Percentiles rank a stretch among this genome's conserved stretches.
Conservation (phyloP, 495 filamentous ascomycete genomes). For the Xanthoparmelia taractica region DNA sequence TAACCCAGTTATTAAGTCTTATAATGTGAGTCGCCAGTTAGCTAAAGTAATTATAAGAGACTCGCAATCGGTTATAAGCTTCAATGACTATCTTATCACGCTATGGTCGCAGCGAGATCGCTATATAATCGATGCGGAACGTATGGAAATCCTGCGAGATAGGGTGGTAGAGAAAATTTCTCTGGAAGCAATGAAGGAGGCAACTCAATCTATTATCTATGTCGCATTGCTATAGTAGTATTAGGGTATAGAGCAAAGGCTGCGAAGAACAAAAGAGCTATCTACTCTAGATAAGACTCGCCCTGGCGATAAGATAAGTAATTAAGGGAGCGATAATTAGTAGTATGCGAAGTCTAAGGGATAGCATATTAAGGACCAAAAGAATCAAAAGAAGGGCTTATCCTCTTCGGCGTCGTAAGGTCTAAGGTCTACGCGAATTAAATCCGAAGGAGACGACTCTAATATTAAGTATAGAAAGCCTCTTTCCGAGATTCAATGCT, state of each 20-base stretch:
- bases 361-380: not conserved
- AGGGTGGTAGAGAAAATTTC: too few relatives aligned
- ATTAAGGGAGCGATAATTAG: not conserved
- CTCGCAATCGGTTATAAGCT: too few relatives aligned
- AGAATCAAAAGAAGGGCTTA: not conserved
- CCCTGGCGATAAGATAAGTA: not conserved
- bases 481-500: not conserved
- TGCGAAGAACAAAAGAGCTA: not conserved
- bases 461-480: too few relatives aligned
- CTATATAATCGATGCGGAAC: too few relatives aligned
- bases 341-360: not conserved
- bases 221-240: not conserved
- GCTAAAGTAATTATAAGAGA: too few relatives aligned
- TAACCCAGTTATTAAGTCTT: not conserved
- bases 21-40: too few relatives aligned
- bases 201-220: not conserved
- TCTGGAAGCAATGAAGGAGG: too few relatives aligned
- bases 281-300: not conserved
- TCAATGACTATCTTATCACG: too few relatives aligned
- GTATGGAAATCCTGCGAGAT: too few relatives aligned
- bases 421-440: not conserved
- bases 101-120: not conserved
- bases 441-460: not conserved
- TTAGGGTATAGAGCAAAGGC: not conserved
- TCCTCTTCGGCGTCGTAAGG: not conserved